These are phyloP conservation scores for Strobilomyces dryophilus DNA, from an alignment of 768 basidiomycete genomes.

Conservation along the genomic window DNA sequence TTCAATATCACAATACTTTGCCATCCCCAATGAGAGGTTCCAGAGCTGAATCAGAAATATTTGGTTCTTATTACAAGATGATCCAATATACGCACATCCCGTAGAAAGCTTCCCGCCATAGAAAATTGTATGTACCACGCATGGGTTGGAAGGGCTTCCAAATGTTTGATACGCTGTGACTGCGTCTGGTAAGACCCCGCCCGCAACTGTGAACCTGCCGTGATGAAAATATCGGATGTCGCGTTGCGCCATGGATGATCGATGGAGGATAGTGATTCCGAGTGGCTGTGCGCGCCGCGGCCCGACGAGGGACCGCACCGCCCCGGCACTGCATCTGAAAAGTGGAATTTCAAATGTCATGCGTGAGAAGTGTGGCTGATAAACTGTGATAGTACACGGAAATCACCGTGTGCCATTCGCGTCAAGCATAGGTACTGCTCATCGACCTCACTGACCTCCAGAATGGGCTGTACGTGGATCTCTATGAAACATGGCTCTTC, in stretches of 20 bases:
- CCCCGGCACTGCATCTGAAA: too few species aligned
- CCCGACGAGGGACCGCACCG: too few species aligned
- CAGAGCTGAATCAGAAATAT: conserved; percentile 34
- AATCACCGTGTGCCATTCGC: conserved; percentile 25
- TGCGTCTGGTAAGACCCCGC: conserved; percentile 52
- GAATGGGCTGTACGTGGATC: conserved; percentile 78
- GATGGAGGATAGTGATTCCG: too few species aligned
- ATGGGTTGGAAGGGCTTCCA: conserved; percentile 48
- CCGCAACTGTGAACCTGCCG: conserved; percentile 48
- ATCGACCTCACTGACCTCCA: conserved; percentile 54
- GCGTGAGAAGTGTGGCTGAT: conserved; percentile 29
- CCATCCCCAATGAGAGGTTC: conserved; percentile 45
- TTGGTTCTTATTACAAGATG: background rate
- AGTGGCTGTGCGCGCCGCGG: too few species aligned
- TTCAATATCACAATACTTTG: conserved; percentile 34
- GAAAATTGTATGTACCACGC: conserved; percentile 51
- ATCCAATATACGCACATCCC: conserved; percentile 36
- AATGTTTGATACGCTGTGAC: conserved; percentile 56
- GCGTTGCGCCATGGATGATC: conserved; percentile 11
- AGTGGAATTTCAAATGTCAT: background rate
- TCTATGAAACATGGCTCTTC: conserved; percentile 1
- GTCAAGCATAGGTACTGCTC: conserved; percentile 18
- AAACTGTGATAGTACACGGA: conserved; percentile 41
- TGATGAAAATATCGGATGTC: conserved; percentile 48
- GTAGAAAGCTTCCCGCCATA: conserved; percentile 46